phyloP scores from a whole-genome alignment of 306 rosid species.

The Trifolium pratense region DNA sequence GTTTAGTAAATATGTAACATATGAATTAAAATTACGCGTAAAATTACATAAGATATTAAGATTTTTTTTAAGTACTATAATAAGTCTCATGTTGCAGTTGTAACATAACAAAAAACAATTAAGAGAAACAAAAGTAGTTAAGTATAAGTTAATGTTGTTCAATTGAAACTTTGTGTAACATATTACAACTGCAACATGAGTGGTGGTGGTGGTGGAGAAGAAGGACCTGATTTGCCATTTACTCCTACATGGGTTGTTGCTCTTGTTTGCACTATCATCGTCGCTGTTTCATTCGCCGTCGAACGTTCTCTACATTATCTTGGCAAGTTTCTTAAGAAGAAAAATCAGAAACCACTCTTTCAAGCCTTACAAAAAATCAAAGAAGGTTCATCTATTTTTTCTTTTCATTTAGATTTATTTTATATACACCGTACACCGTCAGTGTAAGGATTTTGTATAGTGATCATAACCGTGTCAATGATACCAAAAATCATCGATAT shows the following conservation, averaged over 20 bases:
- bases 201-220: slow-evolving; percentile 25
- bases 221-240: slow-evolving; percentile 50
- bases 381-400: slow-evolving; percentile 52
- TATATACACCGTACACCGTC: too few species aligned
- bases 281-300: slow-evolving; percentile 60
- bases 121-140: not conserved
- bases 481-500: too few species aligned
- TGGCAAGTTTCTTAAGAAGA: slow-evolving; percentile 60
- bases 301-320: slow-evolving; percentile 68
- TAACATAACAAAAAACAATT: not conserved
- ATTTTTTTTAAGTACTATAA: too few species aligned
- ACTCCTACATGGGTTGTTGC: slow-evolving; percentile 93
- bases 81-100: not conserved
- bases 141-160: not conserved
- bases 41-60: too few species aligned
- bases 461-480: not conserved
- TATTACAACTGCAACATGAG: not conserved
- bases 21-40: too few species aligned
- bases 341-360: slow-evolving; percentile 72
- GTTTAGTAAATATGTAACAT: too few species aligned
- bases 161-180: not conserved
- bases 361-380: slow-evolving; percentile 78
- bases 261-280: slow-evolving; percentile 67
- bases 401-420: not conserved
- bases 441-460: too few species aligned